Base-by-base conservation (phyloP, 805 yeast genomes). In the Yarrowia bubula region DNA sequence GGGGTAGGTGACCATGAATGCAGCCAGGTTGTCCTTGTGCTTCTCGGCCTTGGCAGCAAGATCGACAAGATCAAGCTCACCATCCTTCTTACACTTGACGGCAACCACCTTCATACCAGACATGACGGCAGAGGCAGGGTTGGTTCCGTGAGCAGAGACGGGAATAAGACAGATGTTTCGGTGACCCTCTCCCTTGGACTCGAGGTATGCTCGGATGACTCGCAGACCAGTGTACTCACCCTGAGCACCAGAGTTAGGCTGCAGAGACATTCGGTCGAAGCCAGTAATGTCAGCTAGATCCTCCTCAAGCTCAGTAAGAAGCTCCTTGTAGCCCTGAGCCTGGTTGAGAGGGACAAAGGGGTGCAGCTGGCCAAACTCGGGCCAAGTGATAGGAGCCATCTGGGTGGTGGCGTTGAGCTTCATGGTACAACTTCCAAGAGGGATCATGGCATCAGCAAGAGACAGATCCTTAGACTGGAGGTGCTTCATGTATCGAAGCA, bases 91-190 rank as follows among this genome's bases (percentile, higher is more conserved):
- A 79, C 99, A 95, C 75, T 92, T 91, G 51, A 95, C 91, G 5
- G 98, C 87, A 18, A 95, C 90, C 51, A 95, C 98, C 76, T 90
- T 91, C 77, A 95, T 79, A 41, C 97, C 98, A 70, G 96, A 87
- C 97, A 95, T 95, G 17, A 97, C 90, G 17, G 99, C 98, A 50
- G 97, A 90, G 0, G 99, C 99, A 28, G 99, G 99, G 74, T 95
- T 95, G 15, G 99, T 95, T 66, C 99, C 99, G 74, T 95, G 99
- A 1, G 99, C 99, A 71, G 95, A 87, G 4, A 93, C 97, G 5
- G 99, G 99, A 71, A 95, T 95, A 74, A 95, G 81, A 77, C 98
- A 95, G 64, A 95, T 82, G 75, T 92, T 86, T 74, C 99, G 84
- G 66, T 86, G 79, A 15, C 81, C 76, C 73, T 92, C 87, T 46